Evolutionary conservation across 1,139 yeast species (phyloP).

Genomic region (Suzukiozyma palmioleophila): DNA sequence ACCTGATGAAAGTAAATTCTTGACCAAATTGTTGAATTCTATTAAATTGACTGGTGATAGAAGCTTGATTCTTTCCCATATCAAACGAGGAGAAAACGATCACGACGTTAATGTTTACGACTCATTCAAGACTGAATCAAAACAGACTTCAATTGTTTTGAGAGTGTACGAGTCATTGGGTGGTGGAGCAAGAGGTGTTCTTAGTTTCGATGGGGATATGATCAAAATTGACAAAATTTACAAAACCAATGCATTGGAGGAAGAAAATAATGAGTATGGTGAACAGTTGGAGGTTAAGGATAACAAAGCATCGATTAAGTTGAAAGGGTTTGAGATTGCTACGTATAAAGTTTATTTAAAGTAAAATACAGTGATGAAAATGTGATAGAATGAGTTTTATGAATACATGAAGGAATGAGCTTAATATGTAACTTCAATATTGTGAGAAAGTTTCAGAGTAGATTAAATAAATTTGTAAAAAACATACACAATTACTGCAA

Average conservation of each 20-base stretch:
- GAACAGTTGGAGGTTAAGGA: conserved; percentile 22
- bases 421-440: too few relatives aligned
- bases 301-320: conserved; percentile 36
- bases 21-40: conserved; percentile 18
- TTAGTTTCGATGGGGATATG: conserved; percentile 31
- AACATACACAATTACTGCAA: too few relatives aligned
- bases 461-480: too few relatives aligned
- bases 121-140: conserved; percentile 32
- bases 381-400: background rate
- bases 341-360: conserved; percentile 50
- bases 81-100: conserved; percentile 90
- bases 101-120: conserved; percentile 40
- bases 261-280: conserved; percentile 28
- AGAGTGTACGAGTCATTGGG: conserved; percentile 87
- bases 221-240: conserved; percentile 45
- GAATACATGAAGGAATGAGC: background rate
- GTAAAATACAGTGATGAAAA: background rate
- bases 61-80: conserved; percentile 60
- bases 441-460: too few relatives aligned
- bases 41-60: conserved; percentile 44
- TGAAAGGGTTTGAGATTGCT: conserved; percentile 78
- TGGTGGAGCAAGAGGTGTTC: conserved; percentile 42
- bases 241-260: conserved; percentile 71
- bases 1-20: conserved; percentile 8
- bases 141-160: conserved; percentile 53